A percentile compares a stretch with the other conserved stretches of the same genome.
These are phyloP conservation scores for Collybia nuda DNA, from an alignment of 768 basidiomycete genomes.

Conservation along the genomic window DNA sequence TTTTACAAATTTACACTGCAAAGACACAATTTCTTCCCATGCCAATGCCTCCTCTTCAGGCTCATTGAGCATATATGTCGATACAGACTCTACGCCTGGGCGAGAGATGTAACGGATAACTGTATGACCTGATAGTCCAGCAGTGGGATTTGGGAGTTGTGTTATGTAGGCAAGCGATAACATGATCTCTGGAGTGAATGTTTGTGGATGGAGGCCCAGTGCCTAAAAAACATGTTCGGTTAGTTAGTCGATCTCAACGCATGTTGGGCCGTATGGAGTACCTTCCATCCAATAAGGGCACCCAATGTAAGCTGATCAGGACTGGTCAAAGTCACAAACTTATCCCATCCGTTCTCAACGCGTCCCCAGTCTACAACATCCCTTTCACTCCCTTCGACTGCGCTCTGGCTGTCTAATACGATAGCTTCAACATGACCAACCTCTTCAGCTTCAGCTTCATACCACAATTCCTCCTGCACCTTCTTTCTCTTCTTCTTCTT, in stretches of 20 bases:
- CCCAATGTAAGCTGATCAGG: slow-evolving; percentile 26
- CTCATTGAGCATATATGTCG: not conserved
- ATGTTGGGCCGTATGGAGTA: slow-evolving; percentile 18
- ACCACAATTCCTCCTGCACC: slow-evolving; percentile 10
- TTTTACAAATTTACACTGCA: slow-evolving; percentile 18
- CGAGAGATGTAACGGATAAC: no score
- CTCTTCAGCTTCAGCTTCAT: slow-evolving; percentile 5
- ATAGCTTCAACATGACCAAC: not conserved
- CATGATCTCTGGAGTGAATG: slow-evolving; percentile 59
- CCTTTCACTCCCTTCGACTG: not conserved
- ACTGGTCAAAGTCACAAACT: slow-evolving; percentile 18
- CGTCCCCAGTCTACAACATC: slow-evolving; percentile 34
- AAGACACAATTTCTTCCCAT: slow-evolving; percentile 20
- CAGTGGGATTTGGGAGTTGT: slow-evolving; percentile 6
- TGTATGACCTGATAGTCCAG: slow-evolving; percentile 1
- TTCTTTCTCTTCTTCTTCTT: slow-evolving; percentile 27
- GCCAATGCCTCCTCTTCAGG: slow-evolving; percentile 16
- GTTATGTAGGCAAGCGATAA: slow-evolving; percentile 45
- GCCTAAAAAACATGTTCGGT: slow-evolving; percentile 33
- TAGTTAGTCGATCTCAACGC: not conserved
- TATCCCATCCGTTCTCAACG: slow-evolving; percentile 32
- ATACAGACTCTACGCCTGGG: no score
- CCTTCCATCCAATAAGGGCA: slow-evolving; percentile 49
- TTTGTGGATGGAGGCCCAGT: slow-evolving; percentile 57
- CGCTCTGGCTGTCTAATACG: not conserved